Conservation (phyloP, 768 basidiomycete genomes). For the Kwoniella dejecticola region DNA sequence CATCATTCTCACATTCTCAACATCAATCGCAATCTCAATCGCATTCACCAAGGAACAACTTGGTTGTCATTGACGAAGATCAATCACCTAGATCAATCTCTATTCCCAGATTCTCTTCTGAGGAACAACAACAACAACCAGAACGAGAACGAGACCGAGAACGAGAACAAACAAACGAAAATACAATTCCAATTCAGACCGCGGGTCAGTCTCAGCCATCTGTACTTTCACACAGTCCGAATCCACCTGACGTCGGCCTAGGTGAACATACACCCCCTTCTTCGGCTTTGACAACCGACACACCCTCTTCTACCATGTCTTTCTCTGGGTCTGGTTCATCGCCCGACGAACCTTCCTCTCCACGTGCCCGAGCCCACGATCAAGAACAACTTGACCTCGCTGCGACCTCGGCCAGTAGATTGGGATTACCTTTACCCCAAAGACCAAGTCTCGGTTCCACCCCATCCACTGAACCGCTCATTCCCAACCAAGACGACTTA, state of each 20-base stretch:
- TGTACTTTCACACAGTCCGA: not conserved
- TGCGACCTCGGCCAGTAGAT: not conserved
- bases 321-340: not conserved
- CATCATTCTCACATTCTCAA: not conserved
- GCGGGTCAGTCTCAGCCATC: constrained; percentile 4
- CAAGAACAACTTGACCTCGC: not conserved
- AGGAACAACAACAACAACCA: not conserved
- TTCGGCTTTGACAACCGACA: not conserved
- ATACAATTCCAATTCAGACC: not conserved
- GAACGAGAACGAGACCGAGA: not conserved
- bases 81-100: constrained; percentile 17
- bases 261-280: not conserved
- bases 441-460: constrained; percentile 20
- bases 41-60: no score
- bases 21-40: no score
- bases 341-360: constrained; percentile 3
- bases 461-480: constrained; percentile 15
- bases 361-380: not conserved
- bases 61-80: constrained; percentile 3
- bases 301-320: no score
- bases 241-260: constrained; percentile 2
- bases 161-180: not conserved
- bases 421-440: constrained; percentile 15
- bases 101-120: not conserved
- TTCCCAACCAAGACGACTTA: not conserved